Evolutionary conservation across 176 grass and related monocot genomes (phyloP).

Genomic region (Aechmea fasciata): DNA sequence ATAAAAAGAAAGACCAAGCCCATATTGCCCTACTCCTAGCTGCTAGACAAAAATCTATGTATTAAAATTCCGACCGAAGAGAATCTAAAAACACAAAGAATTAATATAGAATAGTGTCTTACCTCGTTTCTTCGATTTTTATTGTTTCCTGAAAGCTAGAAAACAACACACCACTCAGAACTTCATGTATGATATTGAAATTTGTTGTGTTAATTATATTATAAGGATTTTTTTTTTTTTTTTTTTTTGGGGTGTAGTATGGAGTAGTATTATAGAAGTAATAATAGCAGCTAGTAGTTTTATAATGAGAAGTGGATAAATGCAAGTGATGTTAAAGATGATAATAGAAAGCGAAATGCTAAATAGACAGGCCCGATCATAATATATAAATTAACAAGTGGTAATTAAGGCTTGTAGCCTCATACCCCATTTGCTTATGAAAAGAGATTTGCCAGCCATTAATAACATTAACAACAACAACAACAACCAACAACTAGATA

Average conservation of each 20-base stretch:
- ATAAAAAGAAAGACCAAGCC: slow-evolving; percentile 18
- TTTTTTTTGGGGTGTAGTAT: no score
- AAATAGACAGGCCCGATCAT: slow-evolving; percentile 21
- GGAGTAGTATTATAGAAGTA: no score
- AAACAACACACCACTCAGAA: no score
- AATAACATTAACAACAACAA: slow-evolving; percentile 34
- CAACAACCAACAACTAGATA: slow-evolving; percentile 1
- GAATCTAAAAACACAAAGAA: background rate
- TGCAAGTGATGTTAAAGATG: background rate
- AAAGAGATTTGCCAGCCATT: slow-evolving; percentile 22
- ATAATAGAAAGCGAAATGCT: background rate
- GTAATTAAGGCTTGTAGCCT: slow-evolving; percentile 12
- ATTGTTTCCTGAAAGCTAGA: no score
- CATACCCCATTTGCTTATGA: slow-evolving; percentile 31
- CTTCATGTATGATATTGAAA: no score
- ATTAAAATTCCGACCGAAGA: background rate
- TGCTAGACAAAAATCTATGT: background rate
- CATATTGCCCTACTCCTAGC: background rate
- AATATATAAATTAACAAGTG: slow-evolving; percentile 51
- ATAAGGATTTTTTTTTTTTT: no score
- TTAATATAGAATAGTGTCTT: background rate
- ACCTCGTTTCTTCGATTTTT: background rate
- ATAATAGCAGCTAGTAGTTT: no score
- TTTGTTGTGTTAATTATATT: no score
- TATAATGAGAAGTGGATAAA: slow-evolving; percentile 14